Evolutionary conservation across 257 asterid genomes (phyloP), one percentile per base, ranked within the genome.

Genomic region (Scutellaria minor): DNA sequence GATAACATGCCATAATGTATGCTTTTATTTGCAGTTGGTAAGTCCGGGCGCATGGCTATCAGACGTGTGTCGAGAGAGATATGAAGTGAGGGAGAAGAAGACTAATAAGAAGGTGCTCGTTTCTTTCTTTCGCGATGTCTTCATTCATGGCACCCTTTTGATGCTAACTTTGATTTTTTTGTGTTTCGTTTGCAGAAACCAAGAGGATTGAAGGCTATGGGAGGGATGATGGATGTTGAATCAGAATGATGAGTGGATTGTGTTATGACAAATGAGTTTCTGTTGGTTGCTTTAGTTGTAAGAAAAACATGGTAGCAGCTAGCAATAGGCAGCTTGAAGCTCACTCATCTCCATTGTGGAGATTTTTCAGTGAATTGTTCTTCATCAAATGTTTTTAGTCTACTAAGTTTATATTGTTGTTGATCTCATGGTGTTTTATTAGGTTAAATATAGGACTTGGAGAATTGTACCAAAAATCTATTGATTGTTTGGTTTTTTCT

Each of bases 31-130:
- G 73, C 69, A 79, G 86, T 58, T 71, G 52, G 80, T 77, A 64
- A 83, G 84, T 64, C 96, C 96, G 0, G 96, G 96, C 14, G 85
- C 87, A 39, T 90, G 92, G 96, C 79, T 89, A 48, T 74, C 88
- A 3, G 90, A 87, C 66, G 75, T 89, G 79, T 84, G 89, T 66
- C 79, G 82, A 79, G 83, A 86, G 79, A 79, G 94, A 86, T 83
- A 89, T 52, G 94, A 89, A 85, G 96, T 89, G 66, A 85, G 92
- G 74, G 96, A 87, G 87, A 82, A 87, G 77, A 89, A 85, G 79
- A 78, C 86, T 45, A 78, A 88, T 1, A 83, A 78, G 76, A 89
- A 89, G 94, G 91, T 87, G 69, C 5, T 24, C 0, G 0, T 35
- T 9, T 69, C 48, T 18, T 9, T 45, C 2, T 18, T 9, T 45